phyloP scores from a whole-genome alignment of 202 grass and related monocot species.

The Schoenoplectus triqueter region DNA sequence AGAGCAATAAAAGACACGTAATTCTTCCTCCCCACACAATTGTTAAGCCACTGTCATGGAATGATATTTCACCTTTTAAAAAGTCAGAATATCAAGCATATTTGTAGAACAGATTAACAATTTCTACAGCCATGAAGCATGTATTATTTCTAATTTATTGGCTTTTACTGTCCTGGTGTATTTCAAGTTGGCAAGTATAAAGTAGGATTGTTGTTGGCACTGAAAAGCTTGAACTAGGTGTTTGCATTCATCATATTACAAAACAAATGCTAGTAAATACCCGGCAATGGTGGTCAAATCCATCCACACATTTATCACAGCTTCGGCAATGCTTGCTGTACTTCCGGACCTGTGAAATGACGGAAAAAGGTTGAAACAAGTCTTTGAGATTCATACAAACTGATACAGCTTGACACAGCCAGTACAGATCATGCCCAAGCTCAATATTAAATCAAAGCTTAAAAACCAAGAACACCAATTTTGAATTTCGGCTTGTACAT shows the following conservation, averaged over 20 bases:
- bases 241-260: background rate
- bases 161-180: background rate
- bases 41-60: constrained; percentile 92
- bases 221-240: background rate
- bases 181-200: background rate
- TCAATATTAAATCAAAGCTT: constrained; percentile 11
- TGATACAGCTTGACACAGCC: background rate
- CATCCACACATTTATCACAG: constrained; percentile 99
- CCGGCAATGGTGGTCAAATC: constrained; percentile 99
- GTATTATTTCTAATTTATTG: constrained; percentile 3
- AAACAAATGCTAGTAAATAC: constrained; percentile 49
- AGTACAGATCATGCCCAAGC: constrained; percentile 24
- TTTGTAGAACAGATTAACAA: background rate
- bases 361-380: background rate
- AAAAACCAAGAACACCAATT: background rate
- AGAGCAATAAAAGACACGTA: constrained; percentile 87
- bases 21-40: constrained; percentile 96
- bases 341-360: constrained; percentile 69
- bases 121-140: constrained; percentile 11
- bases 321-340: constrained; percentile 99
- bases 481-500: too few relatives aligned
- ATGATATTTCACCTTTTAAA: constrained; percentile 17
- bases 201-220: background rate
- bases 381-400: background rate
- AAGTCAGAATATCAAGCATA: constrained; percentile 35